Conservation (phyloP, 768 basidiomycete genomes). For the Suillus decipiens region DNA sequence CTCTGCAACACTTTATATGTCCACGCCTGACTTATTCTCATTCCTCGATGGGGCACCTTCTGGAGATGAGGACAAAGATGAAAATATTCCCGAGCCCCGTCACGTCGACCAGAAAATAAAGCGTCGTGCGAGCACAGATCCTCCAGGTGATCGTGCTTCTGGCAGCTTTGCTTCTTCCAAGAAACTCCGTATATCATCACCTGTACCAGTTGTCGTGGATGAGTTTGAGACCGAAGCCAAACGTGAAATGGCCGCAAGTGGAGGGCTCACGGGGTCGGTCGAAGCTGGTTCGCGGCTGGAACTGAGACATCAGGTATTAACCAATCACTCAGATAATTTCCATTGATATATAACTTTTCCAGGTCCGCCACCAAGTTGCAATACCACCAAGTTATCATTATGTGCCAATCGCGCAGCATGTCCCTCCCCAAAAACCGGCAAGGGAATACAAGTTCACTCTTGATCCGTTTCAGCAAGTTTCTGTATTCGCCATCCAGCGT, state of each 20-base stretch:
- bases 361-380: conserved; percentile 97
- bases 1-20: not conserved
- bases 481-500: conserved; percentile 92
- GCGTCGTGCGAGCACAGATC: conserved; percentile 14
- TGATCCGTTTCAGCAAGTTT: conserved; percentile 96
- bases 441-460: conserved; percentile 94
- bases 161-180: conserved; percentile 47
- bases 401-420: conserved; percentile 85
- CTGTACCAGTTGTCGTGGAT: conserved; percentile 81
- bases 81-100: not conserved
- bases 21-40: conserved; percentile 32
- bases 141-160: conserved; percentile 15
- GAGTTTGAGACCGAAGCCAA: conserved; percentile 95
- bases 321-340: conserved; percentile 7
- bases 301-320: conserved; percentile 72
- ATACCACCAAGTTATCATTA: conserved; percentile 93
- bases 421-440: conserved; percentile 88
- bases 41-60: conserved; percentile 27
- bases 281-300: conserved; percentile 72
- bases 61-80: conserved; percentile 30
- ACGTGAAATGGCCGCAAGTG: conserved; percentile 86
- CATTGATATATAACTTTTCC: conserved; percentile 12
- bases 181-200: conserved; percentile 59
- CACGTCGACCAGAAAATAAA: conserved; percentile 28
- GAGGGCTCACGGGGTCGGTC: conserved; percentile 77